Base-by-base conservation (phyloP, 768 basidiomycete species). In the Boletus insuetus region DNA sequence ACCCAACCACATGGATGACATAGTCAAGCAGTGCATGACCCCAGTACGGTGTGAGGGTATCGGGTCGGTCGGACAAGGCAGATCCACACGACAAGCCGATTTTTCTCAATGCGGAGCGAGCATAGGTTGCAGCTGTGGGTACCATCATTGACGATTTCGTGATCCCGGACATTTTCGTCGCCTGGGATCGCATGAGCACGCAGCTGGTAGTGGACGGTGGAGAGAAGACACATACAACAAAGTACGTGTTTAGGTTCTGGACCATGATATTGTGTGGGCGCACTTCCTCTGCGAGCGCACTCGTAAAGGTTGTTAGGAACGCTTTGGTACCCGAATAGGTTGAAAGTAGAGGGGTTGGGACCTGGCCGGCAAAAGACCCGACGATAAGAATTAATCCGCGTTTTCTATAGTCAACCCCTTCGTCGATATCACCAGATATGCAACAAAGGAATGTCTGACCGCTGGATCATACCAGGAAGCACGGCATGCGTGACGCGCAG, bases 81-180 rank as follows among this genome's bases (percentile, higher is more conserved):
- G 92, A 90, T 41, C 94, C 94, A 54, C 92, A 87, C 0, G 84
- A 73, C 17, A 89, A 73, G 6, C 89, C 89, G 56, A 94, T 79
- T 63, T 91, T 89, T 6, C 79, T 72, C 47, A 98, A 80, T 8
- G 85, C 87, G 6, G 91, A 79, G 32, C 81, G 80, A 39, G 98
- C 97, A 64, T 85, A 98, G 0, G 79, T 70, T 29, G 75, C 74
- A 4, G 96, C 85, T 1, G 81, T 83, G 2, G 97, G 97, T 22
- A 91, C 82, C 53, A 91, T 67, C 24, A 79, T 63, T 22, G 83
- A 84, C 2, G 92, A 56, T 56, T 78, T 82, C 54, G 91, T 85
- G 64, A 98, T 95, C 72, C 94, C 97, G 41, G 92, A 94, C 74
- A 99, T 87, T 65, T 92, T 91, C 16, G 95, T 94, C 10, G 90